Evolutionary conservation across 345 rosid species (phyloP), one percentile per base, ranked within the genome.

Genomic region (Acer negundo): DNA sequence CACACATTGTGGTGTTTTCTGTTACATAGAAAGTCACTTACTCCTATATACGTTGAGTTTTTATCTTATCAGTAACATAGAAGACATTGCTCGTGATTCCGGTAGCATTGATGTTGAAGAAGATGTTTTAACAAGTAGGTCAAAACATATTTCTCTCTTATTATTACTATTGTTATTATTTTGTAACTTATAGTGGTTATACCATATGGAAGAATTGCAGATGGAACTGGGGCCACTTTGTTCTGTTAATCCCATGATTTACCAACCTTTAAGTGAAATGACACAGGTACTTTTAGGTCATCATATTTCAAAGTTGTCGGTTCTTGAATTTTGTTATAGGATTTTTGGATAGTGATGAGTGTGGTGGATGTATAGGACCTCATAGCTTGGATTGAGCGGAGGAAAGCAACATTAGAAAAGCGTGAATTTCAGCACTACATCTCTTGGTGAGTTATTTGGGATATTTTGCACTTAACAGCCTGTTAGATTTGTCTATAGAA

Each of bases 21-120:
- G 23, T 42, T 44, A 61, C 46, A 19, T 42, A 15, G 24, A 56
- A 6, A 8, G 42, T 59, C 38, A 17, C 16, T 8, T 15, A 23
- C 56, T 62, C 19, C 10, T 20, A 19, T 19, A 20, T 10, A 2
- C 12, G 20, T 10, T 62, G 24, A 46, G 46, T 67, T 67, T 53
- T 46, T 63, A 31, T 26, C 40, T 61, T 62, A 76, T 59, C 94
- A 95, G 99, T 84, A 95, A 95, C 82, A 87, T 94, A 79, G 99
- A 95, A 87, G 99, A 95, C 82, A 86, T 94, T 80, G 87, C 97
- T 78, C 97, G 99, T 80, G 98, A 95, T 53, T 92, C 97, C 80
- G 98, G 99, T 62, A 95, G 99, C 62, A 78, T 92, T 83, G 91
- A 94, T 78, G 72, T 93, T 62, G 97, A 94, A 78, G 97, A 94